Conservation (phyloP, 306 rosid species). For the Medicago arabica region DNA sequence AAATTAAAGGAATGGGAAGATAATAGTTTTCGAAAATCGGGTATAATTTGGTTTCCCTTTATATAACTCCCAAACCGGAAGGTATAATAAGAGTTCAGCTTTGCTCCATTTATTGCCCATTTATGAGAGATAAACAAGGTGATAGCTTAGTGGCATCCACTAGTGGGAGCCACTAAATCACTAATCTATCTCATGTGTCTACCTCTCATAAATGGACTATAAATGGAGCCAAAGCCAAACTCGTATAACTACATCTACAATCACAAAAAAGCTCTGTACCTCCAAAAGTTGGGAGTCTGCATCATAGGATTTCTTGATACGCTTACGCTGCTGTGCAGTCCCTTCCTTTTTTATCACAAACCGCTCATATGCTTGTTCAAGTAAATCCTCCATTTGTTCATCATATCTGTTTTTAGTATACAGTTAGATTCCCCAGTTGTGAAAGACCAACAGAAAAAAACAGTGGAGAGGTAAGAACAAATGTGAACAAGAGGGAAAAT, state of each 20-base stretch:
- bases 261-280: slow-evolving; percentile 53
- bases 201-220: too few relatives aligned
- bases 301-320: slow-evolving; percentile 61
- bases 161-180: too few relatives aligned
- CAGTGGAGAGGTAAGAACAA: not conserved
- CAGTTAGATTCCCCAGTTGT: not conserved
- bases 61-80: not conserved
- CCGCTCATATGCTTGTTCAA: slow-evolving; percentile 86
- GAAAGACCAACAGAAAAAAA: slow-evolving; percentile 2
- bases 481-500: not conserved
- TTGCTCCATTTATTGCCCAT: too few relatives aligned
- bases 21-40: not conserved
- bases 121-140: too few relatives aligned
- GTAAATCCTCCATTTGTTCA: slow-evolving; percentile 75
- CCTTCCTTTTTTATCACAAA: slow-evolving; percentile 81
- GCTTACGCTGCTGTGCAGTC: slow-evolving; percentile 81
- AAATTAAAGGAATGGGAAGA: not conserved
- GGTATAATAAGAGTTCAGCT: not conserved
- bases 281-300: slow-evolving; percentile 65
- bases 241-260: not conserved
- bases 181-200: too few relatives aligned
- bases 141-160: too few relatives aligned
- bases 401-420: slow-evolving; percentile 65
- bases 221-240: too few relatives aligned
- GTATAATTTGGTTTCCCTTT: not conserved